A percentile compares a stretch with the other conserved stretches of the same genome.
These are phyloP conservation scores for Pythium insidiosum DNA, from an alignment of 352 stramenopile species.

Conservation along the genomic window DNA sequence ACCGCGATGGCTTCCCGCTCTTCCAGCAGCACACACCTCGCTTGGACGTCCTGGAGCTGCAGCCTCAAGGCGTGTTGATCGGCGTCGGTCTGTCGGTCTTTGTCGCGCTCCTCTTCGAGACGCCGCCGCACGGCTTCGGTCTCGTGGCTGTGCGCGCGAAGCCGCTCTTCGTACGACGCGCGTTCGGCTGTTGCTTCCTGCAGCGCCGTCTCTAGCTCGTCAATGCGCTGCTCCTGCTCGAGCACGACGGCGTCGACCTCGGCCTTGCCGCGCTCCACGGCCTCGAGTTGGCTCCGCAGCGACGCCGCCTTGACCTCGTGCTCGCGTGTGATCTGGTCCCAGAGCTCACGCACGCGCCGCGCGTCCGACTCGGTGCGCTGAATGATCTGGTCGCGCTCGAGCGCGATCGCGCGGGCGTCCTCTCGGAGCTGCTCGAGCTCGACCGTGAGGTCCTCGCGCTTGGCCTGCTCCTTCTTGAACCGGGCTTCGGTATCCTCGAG, in stretches of 20 bases:
- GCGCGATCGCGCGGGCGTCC: constrained; percentile 27
- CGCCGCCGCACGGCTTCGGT: constrained; percentile 22
- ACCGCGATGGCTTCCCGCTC: constrained; percentile 38
- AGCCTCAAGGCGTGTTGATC: constrained; percentile 23
- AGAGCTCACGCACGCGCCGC: constrained; percentile 62
- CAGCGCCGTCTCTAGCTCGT: constrained; percentile 27
- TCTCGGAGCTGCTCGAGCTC: constrained; percentile 43
- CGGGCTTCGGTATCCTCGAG: constrained; percentile 45
- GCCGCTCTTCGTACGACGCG: constrained; percentile 24
- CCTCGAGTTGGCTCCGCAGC: constrained; percentile 32
- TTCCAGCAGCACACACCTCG: constrained; percentile 25
- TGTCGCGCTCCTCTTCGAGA: constrained; percentile 26
- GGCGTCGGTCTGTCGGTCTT: constrained; percentile 25
- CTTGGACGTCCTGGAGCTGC: constrained; percentile 35
- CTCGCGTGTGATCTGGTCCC: constrained; percentile 67
- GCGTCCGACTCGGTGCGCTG: constrained; percentile 66
- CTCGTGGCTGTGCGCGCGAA: constrained; percentile 22
- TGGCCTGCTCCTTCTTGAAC: constrained; percentile 52
- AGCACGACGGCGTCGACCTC: constrained; percentile 12
- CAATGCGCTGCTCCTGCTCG: constrained; percentile 20
- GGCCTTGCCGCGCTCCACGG: constrained; percentile 16
- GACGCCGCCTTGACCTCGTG: constrained; percentile 47
- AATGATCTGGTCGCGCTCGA: constrained; percentile 52
- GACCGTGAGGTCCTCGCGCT: constrained; percentile 40
- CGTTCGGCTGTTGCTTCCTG: constrained; percentile 29